Evolutionary conservation across 768 basidiomycete species (phyloP).

Genomic region (Aureoboletus auriporus): DNA sequence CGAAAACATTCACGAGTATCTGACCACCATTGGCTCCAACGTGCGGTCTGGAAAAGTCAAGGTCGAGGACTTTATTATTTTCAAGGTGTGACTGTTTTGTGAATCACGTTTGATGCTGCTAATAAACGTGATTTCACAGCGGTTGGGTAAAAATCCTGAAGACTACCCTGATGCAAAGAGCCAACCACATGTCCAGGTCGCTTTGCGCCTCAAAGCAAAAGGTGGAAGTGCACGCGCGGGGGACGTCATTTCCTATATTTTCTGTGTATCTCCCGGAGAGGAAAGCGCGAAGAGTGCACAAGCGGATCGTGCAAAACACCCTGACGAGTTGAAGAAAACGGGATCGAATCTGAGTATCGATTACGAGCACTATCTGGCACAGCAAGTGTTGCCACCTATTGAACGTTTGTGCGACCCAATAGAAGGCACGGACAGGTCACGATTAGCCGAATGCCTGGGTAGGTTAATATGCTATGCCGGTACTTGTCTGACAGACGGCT

Average conservation of each 20-base stretch:
- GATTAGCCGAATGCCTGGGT: slow-evolving; percentile 96
- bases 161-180: slow-evolving; percentile 95
- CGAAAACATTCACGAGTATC: slow-evolving; percentile 89
- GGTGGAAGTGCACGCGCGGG: slow-evolving; percentile 79
- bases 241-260: slow-evolving; percentile 95
- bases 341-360: slow-evolving; percentile 70
- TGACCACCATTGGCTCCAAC: slow-evolving; percentile 69
- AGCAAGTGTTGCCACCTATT: slow-evolving; percentile 92
- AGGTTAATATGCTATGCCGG: slow-evolving; percentile 15
- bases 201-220: slow-evolving; percentile 80
- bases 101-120: background rate
- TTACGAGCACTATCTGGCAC: slow-evolving; percentile 85
- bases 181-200: slow-evolving; percentile 97
- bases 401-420: slow-evolving; percentile 95
- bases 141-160: slow-evolving; percentile 93
- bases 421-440: slow-evolving; percentile 88
- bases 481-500: background rate
- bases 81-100: slow-evolving; percentile 61
- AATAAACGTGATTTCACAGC: slow-evolving; percentile 40
- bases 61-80: slow-evolving; percentile 92
- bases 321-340: slow-evolving; percentile 81
- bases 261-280: slow-evolving; percentile 76
- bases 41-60: slow-evolving; percentile 74
- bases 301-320: slow-evolving; percentile 89
- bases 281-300: slow-evolving; percentile 70